Base-by-base conservation (phyloP, 2,329 filamentous ascomycete genomes). In the Alternaria arborescens region DNA sequence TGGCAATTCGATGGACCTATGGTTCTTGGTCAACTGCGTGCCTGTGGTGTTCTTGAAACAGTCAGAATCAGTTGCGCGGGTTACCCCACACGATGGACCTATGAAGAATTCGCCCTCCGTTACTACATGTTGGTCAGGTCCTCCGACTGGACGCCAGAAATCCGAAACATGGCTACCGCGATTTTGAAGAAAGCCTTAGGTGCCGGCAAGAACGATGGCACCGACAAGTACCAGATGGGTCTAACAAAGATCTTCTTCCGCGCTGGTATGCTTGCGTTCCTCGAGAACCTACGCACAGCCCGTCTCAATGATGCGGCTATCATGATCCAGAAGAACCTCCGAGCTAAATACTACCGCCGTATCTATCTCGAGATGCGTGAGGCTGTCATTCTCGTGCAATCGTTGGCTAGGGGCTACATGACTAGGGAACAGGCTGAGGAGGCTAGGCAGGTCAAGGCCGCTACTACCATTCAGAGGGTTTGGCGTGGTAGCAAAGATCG, bases 1-100 rank as follows among this genome's bases (percentile, higher is more conserved):
- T 99, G 95, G 95, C 94, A 96, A 73, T 99, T 98, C 64, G 95
- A 99, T 77, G 95, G 95, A 0, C 95, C 96, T 3, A 99, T 99
- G 95, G 95, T 99, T 69, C 86, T 99, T 62, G 97, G 93, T 80
- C 95, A 99, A 80, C 85, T 99, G 72, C 90, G 96, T 80, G 95
- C 95, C 81, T 99, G 95, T 82, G 95, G 95, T 94, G 96, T 99
- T 38, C 87, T 99, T 60, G 95, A 99, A 82, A 99, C 95, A 4
- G 95, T 99, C 58, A 89, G 95, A 77, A 99, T 99, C 80, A 97
- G 93, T 82, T 96, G 92, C 77, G 95, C 95, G 66, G 95, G 95
- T 64, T 99, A 99, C 76, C 95, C 95, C 16, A 98, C 95, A 46
- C 87, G 95, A 77, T 99, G 95, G 96, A 98, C 95, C 0, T 99